phyloP scores from a whole-genome alignment of 1,284 basidiomycete species.

The Veloboletus limbatus region DNA sequence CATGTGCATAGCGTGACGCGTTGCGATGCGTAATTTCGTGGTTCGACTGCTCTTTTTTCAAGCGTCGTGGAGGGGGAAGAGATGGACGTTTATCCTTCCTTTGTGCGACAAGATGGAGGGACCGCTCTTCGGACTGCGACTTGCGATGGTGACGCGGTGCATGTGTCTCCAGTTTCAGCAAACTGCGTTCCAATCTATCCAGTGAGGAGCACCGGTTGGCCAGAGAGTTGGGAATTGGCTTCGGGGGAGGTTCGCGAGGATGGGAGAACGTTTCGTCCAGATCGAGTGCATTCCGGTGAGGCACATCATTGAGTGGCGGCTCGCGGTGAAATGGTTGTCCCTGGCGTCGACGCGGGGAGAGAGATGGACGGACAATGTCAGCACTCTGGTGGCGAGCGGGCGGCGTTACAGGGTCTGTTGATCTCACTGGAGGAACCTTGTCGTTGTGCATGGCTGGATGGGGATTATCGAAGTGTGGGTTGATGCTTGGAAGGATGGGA shows the following conservation, averaged over 20 bases:
- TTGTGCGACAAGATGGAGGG: neutral
- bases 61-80: conserved; percentile 16
- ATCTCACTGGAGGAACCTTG: neutral
- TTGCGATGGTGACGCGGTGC: conserved; percentile 27
- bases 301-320: neutral
- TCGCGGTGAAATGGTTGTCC: conserved; percentile 28
- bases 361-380: conserved; percentile 5
- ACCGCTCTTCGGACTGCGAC: conserved; percentile 25
- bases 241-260: conserved; percentile 23
- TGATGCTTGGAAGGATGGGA: neutral
- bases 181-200: conserved; percentile 30
- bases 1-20: conserved; percentile 1
- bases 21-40: neutral
- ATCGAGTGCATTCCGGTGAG: conserved; percentile 4
- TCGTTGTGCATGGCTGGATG: neutral
- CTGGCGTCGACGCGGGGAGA: conserved; percentile 22
- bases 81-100: conserved; percentile 20
- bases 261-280: conserved; percentile 14
- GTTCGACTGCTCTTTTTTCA: conserved; percentile 17
- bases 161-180: conserved; percentile 29
- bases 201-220: conserved; percentile 29
- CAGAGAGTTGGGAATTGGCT: conserved; percentile 10
- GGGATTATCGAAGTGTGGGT: neutral
- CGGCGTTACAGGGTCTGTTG: conserved; percentile 2
- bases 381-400: conserved; percentile 11